These are phyloP conservation scores for Gossypium australe DNA, from an alignment of 345 rosid species.

Conservation along the genomic window DNA sequence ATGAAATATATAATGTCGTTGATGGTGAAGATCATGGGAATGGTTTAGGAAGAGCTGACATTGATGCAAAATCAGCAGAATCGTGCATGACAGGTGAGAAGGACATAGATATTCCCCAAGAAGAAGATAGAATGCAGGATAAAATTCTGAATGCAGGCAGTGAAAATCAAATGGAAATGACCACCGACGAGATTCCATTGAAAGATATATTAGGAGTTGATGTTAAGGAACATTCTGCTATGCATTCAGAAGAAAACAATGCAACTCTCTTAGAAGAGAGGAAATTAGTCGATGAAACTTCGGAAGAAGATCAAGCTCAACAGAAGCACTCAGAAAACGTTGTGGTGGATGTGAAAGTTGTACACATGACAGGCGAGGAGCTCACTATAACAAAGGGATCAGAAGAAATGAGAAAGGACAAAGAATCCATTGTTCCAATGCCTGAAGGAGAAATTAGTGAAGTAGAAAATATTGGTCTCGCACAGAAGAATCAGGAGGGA, in stretches of 20 bases:
- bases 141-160: conserved; percentile 9
- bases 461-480: no score
- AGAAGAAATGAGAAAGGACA: not conserved
- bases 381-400: not conserved
- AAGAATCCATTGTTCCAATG: not conserved
- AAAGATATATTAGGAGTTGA: conserved; percentile 12
- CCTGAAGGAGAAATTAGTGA: not conserved
- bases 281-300: conserved; percentile 5
- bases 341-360: no score
- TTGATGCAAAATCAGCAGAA: conserved; percentile 11
- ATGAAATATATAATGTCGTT: not conserved
- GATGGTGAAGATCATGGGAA: conserved; percentile 8
- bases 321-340: conserved; percentile 4
- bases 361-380: not conserved
- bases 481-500: no score
- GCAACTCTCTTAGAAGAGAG: conserved; percentile 12
- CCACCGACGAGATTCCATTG: not conserved
- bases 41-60: not conserved
- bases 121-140: not conserved
- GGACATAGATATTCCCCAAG: not conserved
- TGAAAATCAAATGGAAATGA: not conserved
- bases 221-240: not conserved
- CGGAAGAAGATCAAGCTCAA: not conserved
- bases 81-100: conserved; percentile 12
- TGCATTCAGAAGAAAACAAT: conserved; percentile 17